These are phyloP conservation scores for Heteromeles arbutifolia DNA, from an alignment of 306 rosid genomes.

Conservation along the genomic window DNA sequence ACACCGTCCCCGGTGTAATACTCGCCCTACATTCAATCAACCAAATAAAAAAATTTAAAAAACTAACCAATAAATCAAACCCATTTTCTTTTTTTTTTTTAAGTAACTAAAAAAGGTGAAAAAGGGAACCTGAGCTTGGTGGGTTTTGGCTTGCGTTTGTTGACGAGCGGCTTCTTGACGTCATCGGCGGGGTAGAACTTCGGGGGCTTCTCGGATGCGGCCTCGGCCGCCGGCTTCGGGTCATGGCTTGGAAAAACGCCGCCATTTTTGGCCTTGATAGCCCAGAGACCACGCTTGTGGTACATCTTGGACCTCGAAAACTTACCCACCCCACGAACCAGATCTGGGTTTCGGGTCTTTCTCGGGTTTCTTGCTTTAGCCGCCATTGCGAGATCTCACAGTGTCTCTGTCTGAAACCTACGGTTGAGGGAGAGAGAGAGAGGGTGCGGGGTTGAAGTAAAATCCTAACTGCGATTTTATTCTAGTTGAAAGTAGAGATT, in stretches of 20 bases:
- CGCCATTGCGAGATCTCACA: slow-evolving; percentile 14
- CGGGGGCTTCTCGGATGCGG: slow-evolving; percentile 16
- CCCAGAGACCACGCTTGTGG: slow-evolving; percentile 38
- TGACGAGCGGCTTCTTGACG: slow-evolving; percentile 27
- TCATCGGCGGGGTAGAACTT: slow-evolving; percentile 39
- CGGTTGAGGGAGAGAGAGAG: background rate
- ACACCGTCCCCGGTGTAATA: slow-evolving; percentile 31
- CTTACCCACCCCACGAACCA: slow-evolving; percentile 31
- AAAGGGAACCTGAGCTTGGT: slow-evolving; percentile 27
- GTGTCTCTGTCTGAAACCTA: background rate
- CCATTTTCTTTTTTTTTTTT: background rate
- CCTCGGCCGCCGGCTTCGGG: slow-evolving; percentile 17
- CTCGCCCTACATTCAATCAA: slow-evolving; percentile 9
- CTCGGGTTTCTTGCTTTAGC: slow-evolving; percentile 11
- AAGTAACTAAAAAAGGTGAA: background rate
- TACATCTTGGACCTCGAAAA: slow-evolving; percentile 36
- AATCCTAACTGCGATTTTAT: background rate
- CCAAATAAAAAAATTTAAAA: background rate
- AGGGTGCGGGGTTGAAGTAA: background rate
- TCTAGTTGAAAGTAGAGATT: background rate
- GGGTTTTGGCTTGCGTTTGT: slow-evolving; percentile 28
- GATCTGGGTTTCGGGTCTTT: slow-evolving; percentile 31
- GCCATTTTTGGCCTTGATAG: slow-evolving; percentile 34
- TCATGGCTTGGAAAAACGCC: slow-evolving; percentile 36
- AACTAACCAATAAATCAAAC: background rate